phyloP scores from a whole-genome alignment of 495 filamentous ascomycete species.

The Xylaria venustula region DNA sequence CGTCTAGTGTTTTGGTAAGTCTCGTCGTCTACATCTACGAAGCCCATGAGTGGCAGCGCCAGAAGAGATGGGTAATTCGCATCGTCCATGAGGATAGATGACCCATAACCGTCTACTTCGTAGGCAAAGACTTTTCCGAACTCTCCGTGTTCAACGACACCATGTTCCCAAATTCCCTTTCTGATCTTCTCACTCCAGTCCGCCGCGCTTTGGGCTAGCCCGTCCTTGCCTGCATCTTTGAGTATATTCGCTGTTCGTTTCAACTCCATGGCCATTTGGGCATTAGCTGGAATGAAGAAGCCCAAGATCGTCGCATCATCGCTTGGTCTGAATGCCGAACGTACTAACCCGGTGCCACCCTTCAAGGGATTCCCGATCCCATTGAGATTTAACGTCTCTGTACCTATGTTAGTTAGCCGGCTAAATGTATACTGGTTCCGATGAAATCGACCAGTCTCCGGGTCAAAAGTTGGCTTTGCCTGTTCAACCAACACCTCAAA shows the following conservation, averaged over 20 bases:
- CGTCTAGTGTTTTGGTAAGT: constrained; percentile 87
- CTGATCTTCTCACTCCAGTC: constrained; percentile 67
- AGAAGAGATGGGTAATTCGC: constrained; percentile 92
- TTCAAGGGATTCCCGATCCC: constrained; percentile 91
- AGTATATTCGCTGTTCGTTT: constrained; percentile 72
- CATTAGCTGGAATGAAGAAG: constrained; percentile 95
- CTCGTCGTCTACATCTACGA: constrained; percentile 61
- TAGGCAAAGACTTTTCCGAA: constrained; percentile 93
- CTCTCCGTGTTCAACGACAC: constrained; percentile 78
- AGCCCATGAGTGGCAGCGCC: constrained; percentile 83
- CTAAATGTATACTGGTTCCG: constrained; percentile 85
- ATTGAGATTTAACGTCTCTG: constrained; percentile 80
- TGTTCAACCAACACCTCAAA: constrained; percentile 75
- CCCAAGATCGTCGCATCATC: constrained; percentile 96
- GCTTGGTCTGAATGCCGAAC: constrained; percentile 93
- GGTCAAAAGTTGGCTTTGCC: constrained; percentile 73
- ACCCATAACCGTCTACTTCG: constrained; percentile 95
- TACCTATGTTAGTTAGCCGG: constrained; percentile 73
- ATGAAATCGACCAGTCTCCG: constrained; percentile 58
- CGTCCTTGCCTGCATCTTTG: constrained; percentile 48
- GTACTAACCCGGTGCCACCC: constrained; percentile 76
- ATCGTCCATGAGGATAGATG: constrained; percentile 91
- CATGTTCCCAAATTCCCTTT: constrained; percentile 80
- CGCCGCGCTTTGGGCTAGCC: constrained; percentile 54
- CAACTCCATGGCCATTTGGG: constrained; percentile 91